Evolutionary conservation across 805 yeast species (phyloP).

Genomic region (Yamadazyma phyllophila): DNA sequence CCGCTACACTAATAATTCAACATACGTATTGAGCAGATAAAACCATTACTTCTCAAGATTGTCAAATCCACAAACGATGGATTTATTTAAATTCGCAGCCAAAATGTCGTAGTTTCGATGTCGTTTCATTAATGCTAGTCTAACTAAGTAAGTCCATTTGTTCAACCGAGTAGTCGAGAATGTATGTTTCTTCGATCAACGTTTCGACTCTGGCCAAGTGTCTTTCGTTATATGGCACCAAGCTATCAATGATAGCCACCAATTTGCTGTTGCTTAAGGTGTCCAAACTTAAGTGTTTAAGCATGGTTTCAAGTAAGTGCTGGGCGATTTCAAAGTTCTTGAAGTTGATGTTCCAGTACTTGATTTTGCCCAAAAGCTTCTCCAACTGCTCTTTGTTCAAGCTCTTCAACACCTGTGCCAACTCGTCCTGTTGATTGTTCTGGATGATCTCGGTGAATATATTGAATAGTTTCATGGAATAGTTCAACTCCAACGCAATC

Average conservation of each 20-base stretch:
- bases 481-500: slow-evolving; percentile 81
- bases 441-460: slow-evolving; percentile 64
- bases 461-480: slow-evolving; percentile 82
- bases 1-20: background rate
- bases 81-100: slow-evolving; percentile 3
- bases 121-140: slow-evolving; percentile 1
- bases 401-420: slow-evolving; percentile 61
- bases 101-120: background rate
- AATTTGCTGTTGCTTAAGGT: slow-evolving; percentile 64
- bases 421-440: slow-evolving; percentile 47
- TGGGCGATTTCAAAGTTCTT: slow-evolving; percentile 80
- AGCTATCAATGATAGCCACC: slow-evolving; percentile 64
- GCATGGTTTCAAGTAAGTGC: slow-evolving; percentile 63
- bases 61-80: no score
- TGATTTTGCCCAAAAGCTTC: slow-evolving; percentile 64
- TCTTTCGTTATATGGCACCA: slow-evolving; percentile 85
- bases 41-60: no score
- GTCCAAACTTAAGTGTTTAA: slow-evolving; percentile 54
- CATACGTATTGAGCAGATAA: background rate
- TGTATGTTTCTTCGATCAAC: slow-evolving; percentile 78
- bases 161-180: slow-evolving; percentile 78
- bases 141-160: slow-evolving; percentile 52
- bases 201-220: slow-evolving; percentile 77
- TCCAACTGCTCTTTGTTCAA: slow-evolving; percentile 61
- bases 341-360: slow-evolving; percentile 95